These are phyloP conservation scores for Phytopythium mirpurense DNA, from an alignment of 352 stramenopile genomes.

Conservation along the genomic window DNA sequence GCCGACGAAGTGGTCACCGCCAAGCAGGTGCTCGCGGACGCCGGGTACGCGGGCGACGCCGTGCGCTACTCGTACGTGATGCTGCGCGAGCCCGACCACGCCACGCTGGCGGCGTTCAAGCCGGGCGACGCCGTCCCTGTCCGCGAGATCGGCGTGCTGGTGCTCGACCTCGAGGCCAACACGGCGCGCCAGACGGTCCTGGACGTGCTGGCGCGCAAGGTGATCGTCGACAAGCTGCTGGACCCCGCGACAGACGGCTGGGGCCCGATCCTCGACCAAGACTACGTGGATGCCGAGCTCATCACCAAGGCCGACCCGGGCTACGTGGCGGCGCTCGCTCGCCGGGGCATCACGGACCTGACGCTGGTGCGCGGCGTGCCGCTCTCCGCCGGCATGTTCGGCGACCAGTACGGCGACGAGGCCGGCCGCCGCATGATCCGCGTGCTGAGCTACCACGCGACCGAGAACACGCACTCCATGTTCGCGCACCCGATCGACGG, in stretches of 20 bases:
- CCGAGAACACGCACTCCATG: constrained; percentile 39
- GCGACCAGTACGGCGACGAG: constrained; percentile 24
- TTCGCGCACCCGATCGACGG: constrained; percentile 42
- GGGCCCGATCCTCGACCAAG: constrained; percentile 39
- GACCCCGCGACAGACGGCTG: constrained; percentile 35
- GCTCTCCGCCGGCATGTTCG: constrained; percentile 42
- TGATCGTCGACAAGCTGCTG: constrained; percentile 29
- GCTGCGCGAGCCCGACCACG: constrained; percentile 42
- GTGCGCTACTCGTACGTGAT: constrained; percentile 49
- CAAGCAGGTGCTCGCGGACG: constrained; percentile 37
- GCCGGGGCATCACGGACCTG: constrained; percentile 40
- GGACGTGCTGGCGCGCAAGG: constrained; percentile 22
- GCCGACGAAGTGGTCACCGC: constrained; percentile 31
- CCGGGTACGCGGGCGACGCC: constrained; percentile 24
- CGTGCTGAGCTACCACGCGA: constrained; percentile 39
- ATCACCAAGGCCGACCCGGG: constrained; percentile 38
- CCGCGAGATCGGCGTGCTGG: constrained; percentile 32
- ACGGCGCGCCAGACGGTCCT: constrained; percentile 31
- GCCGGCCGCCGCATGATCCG: constrained; percentile 38
- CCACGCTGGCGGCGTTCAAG: constrained; percentile 31
- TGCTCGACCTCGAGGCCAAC: constrained; percentile 35
- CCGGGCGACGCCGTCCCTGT: constrained; percentile 23
- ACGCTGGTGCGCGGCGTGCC: constrained; percentile 30
- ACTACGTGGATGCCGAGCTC: constrained; percentile 34
- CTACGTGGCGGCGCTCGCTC: constrained; percentile 33